A percentile compares a stretch with the other conserved stretches of the same genome.
Conservation (phyloP, 2,329 filamentous ascomycete genomes). For the Exophiala mesophila region DNA sequence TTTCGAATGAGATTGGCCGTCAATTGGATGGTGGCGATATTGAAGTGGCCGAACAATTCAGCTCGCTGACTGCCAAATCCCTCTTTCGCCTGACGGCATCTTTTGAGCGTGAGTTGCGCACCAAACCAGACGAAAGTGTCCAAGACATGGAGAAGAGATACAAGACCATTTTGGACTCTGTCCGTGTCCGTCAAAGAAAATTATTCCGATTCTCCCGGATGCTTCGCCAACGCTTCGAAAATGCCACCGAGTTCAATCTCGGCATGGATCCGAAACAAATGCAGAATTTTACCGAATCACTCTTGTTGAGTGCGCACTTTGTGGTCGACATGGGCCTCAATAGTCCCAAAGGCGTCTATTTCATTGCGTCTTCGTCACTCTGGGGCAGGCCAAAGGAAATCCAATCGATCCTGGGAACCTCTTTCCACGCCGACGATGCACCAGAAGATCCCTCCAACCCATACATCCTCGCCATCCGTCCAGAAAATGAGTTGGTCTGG, state of each 20-base stretch:
- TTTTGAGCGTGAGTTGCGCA: conserved; percentile 85
- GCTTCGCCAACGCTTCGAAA: conserved; percentile 89
- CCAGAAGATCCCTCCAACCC: conserved; percentile 72
- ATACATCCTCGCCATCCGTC: conserved; percentile 79
- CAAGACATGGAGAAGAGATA: conserved; percentile 95
- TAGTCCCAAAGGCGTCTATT: conserved; percentile 70
- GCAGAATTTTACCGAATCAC: conserved; percentile 71
- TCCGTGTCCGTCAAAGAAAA: conserved; percentile 92
- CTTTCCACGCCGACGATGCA: conserved; percentile 63
- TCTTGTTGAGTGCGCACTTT: conserved; percentile 80
- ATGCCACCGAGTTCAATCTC: conserved; percentile 91
- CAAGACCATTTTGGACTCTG: conserved; percentile 90
- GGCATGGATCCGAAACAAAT: conserved; percentile 64
- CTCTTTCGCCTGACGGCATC: conserved; percentile 81
- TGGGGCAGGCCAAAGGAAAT: conserved; percentile 74
- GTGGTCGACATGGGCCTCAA: conserved; percentile 64
- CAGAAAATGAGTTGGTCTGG: conserved; percentile 76
- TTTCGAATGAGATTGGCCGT: conserved; percentile 87
- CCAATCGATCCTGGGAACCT: conserved; percentile 76
- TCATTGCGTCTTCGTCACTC: conserved; percentile 79
- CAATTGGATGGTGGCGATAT: conserved; percentile 91
- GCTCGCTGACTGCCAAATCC: conserved; percentile 85
- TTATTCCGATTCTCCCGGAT: conserved; percentile 91
- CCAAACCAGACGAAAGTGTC: conserved; percentile 75
- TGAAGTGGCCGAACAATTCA: conserved; percentile 95